A percentile compares a stretch with the other conserved stretches of the same genome.
phyloP scores from a whole-genome alignment of 371 early-diverging fungal species.

The Coemansia sp. region DNA sequence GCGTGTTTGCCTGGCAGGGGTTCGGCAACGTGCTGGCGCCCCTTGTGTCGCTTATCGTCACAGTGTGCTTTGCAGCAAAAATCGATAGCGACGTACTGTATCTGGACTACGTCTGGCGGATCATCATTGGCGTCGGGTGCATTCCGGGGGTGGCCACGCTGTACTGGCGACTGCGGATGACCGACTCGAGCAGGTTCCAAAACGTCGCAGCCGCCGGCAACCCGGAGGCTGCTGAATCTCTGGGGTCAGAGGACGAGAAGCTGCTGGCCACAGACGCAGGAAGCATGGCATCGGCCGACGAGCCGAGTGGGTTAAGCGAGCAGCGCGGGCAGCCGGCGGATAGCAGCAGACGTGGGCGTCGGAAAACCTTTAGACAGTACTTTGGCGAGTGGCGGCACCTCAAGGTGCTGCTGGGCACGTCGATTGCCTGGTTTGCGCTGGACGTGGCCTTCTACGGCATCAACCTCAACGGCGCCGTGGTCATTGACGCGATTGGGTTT shows the following conservation, averaged over 20 bases:
- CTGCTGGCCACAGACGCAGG: slow-evolving; percentile 26
- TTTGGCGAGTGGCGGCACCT: slow-evolving; percentile 76
- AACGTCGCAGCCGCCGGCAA: slow-evolving; percentile 51
- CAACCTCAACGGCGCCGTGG: slow-evolving; percentile 74
- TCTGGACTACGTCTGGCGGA: slow-evolving; percentile 89
- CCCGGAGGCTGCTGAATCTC: slow-evolving; percentile 30
- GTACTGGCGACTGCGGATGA: slow-evolving; percentile 88
- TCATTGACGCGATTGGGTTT: slow-evolving; percentile 72
- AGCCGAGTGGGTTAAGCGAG: neutral
- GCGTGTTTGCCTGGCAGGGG: slow-evolving; percentile 92
- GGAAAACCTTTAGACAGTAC: slow-evolving; percentile 62
- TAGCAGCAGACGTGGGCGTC: neutral
- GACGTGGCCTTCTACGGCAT: slow-evolving; percentile 90
- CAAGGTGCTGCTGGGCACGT: slow-evolving; percentile 77
- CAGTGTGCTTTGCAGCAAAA: slow-evolving; percentile 64
- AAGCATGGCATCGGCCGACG: too few species aligned
- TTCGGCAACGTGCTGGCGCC: slow-evolving; percentile 81
- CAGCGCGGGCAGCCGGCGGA: neutral
- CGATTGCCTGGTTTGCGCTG: slow-evolving; percentile 79
- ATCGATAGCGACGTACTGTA: slow-evolving; percentile 63
- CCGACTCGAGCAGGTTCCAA: slow-evolving; percentile 87
- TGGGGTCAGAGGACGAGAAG: slow-evolving; percentile 23
- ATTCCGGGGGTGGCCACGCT: slow-evolving; percentile 82
- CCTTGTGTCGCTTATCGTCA: slow-evolving; percentile 60
- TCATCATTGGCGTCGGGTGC: slow-evolving; percentile 74